Evolutionary conservation across 768 basidiomycete species (phyloP), one percentile per base, ranked within the genome.

Genomic region (Tulasnella sp.): DNA sequence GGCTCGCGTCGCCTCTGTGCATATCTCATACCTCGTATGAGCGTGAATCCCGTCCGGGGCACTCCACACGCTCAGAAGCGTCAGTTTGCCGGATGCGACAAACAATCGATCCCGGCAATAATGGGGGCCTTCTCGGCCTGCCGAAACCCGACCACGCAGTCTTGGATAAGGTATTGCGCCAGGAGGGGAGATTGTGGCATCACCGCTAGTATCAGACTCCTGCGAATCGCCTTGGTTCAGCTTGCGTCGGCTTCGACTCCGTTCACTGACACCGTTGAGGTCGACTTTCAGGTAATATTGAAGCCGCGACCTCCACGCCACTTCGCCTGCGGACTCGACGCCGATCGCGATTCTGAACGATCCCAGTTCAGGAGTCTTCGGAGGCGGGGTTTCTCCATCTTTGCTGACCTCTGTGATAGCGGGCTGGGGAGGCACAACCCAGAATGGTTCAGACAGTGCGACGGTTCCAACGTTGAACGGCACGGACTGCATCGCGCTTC

Each of bases 21-120:
- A 34, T 36, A 26, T 8, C 6, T 66, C 52, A 7, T 52, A 69
- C 67, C 67, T 69, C 34, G 16, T 52, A 39, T 69, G 67, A 3
- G 67, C 67, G 39, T 52, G 39, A 26, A 69, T 52, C 42, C 67
- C 67, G 42, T 69, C 37, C 9, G 39, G 26, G 14, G 67, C 35
- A 35, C 67, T 41, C 67, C 67, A 69, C 14, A 69, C 35, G n/a
- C 67, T 69, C 67, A 69, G 22, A 29, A 69, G 32, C 11, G 42
- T 32, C 44, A 37, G 39, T 39, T 69, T 44, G 35, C 39, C 67
- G 5, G 42, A 41, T 19, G 39, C 67, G 40, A 69, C 39, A 40
- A 44, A 42, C 34, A 69, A 34, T 14, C 67, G 67, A 52, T 69
- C 67, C n/a, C 42, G 40, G n/a, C 41, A 69, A 32, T 69, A 69